These are phyloP conservation scores for Macaranga tanarius DNA, from an alignment of 441 rosid genomes.

Conservation along the genomic window DNA sequence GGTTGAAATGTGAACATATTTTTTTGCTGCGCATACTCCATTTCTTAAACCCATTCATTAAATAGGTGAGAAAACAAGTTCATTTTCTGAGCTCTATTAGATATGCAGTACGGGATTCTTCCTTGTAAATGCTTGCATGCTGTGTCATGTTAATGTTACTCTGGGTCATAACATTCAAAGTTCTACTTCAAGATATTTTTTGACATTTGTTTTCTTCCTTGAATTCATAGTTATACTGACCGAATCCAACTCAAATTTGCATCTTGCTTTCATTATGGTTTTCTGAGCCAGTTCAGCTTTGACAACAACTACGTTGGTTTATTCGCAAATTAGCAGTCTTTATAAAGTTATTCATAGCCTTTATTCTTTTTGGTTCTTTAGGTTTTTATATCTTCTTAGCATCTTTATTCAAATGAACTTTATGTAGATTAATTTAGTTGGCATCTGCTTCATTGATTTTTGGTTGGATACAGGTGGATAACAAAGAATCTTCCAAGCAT, in stretches of 20 bases:
- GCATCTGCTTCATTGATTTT: constrained; percentile 26
- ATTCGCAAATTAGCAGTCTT: constrained; percentile 25
- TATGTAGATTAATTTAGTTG: constrained; percentile 19
- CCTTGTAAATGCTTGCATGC: constrained; percentile 2
- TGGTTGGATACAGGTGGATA: constrained; percentile 21
- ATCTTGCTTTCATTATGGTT: constrained; percentile 20
- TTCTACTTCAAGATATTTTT: constrained; percentile 3
- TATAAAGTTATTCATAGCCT: constrained; percentile 24
- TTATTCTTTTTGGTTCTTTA: constrained; percentile 32
- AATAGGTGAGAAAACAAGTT: background rate
- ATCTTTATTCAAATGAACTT: constrained; percentile 19
- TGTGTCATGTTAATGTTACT: constrained; percentile 3
- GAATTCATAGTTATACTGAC: constrained; percentile 8
- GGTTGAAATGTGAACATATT: background rate
- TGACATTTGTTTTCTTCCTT: background rate
- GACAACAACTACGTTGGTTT: constrained; percentile 21
- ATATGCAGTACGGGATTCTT: background rate
- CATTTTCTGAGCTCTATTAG: background rate
- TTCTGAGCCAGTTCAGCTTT: constrained; percentile 32
- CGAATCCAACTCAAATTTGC: constrained; percentile 13
- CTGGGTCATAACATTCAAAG: constrained; percentile 1
- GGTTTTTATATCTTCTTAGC: constrained; percentile 17
- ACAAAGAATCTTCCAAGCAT: constrained; percentile 22
- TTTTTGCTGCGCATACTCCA: no score
- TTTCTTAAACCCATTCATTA: background rate